Base-by-base conservation (phyloP, 1,284 basidiomycete genomes). In the Pisolithus thermaeus region DNA sequence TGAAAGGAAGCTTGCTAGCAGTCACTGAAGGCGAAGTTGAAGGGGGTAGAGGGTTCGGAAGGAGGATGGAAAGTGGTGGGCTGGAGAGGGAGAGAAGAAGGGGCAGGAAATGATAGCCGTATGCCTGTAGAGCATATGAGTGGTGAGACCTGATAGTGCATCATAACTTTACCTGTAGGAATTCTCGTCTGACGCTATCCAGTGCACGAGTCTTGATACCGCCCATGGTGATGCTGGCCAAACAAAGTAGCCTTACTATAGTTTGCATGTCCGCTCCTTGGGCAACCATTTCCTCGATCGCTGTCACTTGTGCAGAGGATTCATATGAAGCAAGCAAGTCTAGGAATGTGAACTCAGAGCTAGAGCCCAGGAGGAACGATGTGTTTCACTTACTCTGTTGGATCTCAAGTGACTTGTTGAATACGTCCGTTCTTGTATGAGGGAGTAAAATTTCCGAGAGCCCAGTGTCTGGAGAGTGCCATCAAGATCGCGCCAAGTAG, bases 241-340 rank as follows among this genome's bases (percentile, higher is more conserved):
- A 79, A 61, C 95, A 94, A 32, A 94, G 73, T 42, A 97, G 73
- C 49, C 97, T 79, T 4, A 97, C 66, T 4, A 95, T 81, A 4
- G 77, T 76, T 56, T 83, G 81, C 74, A 92, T 78, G 45, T 92
- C 87, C 2, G 84, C 83, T 50, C 90, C 90, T 61, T 91, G 88
- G 16, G 87, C 81, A 55, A 97, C 84, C 59, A 97, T 72, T 52
- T 93, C 90, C 66, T 96, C 92, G 49, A 97, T 90, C 0, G 84
- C 81, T 16, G 74, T 72, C 35, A 95, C 75, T 66, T 97, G 94
- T 3, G 77, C 76, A 8, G 80, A 73, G 32, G 87, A 72, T 62
- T 97, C 88, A 64, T 94, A 92, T 1, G 91, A 92, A 0, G 94
- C 92, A 14, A 99, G 81, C 27, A 97, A 77, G 68, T 98, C 92